Base-by-base conservation (phyloP, 2,329 filamentous ascomycete genomes). In the Tolypocladium tundrense region DNA sequence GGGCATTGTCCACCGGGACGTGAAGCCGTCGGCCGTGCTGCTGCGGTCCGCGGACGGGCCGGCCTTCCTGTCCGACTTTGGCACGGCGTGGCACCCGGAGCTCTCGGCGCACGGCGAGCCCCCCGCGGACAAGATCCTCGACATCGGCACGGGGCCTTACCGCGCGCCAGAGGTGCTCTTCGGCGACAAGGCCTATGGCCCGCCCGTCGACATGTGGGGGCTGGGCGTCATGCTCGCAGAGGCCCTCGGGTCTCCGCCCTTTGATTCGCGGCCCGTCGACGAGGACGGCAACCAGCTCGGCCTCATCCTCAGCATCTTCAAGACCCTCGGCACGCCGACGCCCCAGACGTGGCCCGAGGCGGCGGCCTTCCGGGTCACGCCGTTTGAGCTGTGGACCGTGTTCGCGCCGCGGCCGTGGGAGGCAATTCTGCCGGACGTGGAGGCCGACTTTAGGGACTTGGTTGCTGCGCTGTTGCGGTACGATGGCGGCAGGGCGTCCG, bases 121-220 rank as follows among this genome's bases (percentile, higher is more conserved):
- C 0, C 77, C 84, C 1, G 70, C 83, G 57, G 67, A 78, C 57
- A 97, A 97, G 72, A 88, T 96, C 56, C 87, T 94, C 9, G 95
- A 99, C 69, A 89, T 99, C 33, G 94, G 94, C 41, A 97, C 93
- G 1, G 93, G 92, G 0, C 84, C 88, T 54, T 99, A 99, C 73
- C 85, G 95, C 24, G 83, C 93, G 0, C 94, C 94, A 0, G 95
- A 99, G 68, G 82, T 92, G 1, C 78, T 99, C 8, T 97, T 99
- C 69, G 94, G 91, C 0, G 81, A 92, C 70, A 84, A 80, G 54
- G 75, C 77, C 0, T 99, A 99, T 68, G 82, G 80, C 2, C 70
- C 82, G 0, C 78, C 82, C 10, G 79, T 97, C 3, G 94, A 99
- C 70, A 85, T 97, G 73, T 99, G 95, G 94, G 88, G 86, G 4